These are phyloP conservation scores for Penicillium verhagenii DNA, from an alignment of 495 filamentous ascomycete species.

Conservation along the genomic window DNA sequence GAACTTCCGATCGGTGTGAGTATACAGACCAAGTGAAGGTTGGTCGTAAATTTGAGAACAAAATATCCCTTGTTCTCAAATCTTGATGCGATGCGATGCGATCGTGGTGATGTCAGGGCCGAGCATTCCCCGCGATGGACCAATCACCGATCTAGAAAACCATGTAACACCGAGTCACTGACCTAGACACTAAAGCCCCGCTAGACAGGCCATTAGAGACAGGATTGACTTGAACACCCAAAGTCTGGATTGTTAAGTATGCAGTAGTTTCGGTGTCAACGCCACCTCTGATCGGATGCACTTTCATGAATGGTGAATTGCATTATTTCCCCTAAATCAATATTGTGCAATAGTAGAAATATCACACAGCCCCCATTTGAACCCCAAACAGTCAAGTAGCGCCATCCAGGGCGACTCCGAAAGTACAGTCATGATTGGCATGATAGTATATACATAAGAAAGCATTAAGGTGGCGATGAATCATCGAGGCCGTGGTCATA, in stretches of 20 bases:
- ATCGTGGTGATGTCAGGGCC: slow-evolving; percentile 23
- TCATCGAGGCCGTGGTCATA: neutral
- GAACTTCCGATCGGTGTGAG: neutral
- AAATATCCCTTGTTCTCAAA: neutral
- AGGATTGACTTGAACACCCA: too few species aligned
- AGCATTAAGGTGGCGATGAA: neutral
- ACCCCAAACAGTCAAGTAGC: neutral
- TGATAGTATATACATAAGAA: neutral
- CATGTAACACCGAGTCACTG: too few species aligned
- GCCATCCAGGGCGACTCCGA: neutral
- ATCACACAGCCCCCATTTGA: neutral
- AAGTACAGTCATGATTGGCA: neutral
- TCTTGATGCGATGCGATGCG: slow-evolving; percentile 6
- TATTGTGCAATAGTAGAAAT: neutral
- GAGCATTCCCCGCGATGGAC: slow-evolving; percentile 17
- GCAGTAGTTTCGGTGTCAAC: too few species aligned
- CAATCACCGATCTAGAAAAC: slow-evolving; percentile 15
- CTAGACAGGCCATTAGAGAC: too few species aligned
- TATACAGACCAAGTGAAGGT: too few species aligned
- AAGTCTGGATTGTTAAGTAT: too few species aligned
- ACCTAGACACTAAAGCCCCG: too few species aligned
- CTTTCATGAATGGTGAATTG: neutral
- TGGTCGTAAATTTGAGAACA: neutral
- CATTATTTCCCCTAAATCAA: neutral
- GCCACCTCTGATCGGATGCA: neutral